These are phyloP conservation scores for Tetrapisispora namnaoensis DNA, from an alignment of 805 yeast genomes.

Conservation along the genomic window DNA sequence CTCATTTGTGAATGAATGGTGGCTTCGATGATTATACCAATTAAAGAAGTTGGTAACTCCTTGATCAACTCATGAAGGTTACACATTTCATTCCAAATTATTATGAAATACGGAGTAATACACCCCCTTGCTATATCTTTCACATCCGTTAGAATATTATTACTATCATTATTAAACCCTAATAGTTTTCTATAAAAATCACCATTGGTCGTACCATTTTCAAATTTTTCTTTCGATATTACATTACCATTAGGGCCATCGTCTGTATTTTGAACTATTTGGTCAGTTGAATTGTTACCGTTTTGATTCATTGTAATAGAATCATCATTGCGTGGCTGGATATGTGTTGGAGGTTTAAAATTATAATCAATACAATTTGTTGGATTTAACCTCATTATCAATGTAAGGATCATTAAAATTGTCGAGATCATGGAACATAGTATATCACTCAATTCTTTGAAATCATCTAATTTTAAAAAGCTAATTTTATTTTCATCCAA, in stretches of 20 bases:
- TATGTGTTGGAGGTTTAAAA: constrained; percentile 8
- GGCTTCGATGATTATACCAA: constrained; percentile 20
- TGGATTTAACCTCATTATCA: constrained; percentile 22
- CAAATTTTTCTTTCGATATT: neutral
- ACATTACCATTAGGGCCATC: neutral
- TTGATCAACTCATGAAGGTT: constrained; percentile 23
- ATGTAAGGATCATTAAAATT: constrained; percentile 17
- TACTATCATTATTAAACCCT: constrained; percentile 14
- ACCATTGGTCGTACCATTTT: constrained; percentile 1
- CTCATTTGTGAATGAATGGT: constrained; percentile 1
- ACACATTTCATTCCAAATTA: constrained; percentile 20
- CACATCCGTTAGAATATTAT: constrained; percentile 3
- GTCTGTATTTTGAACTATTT: too few species aligned
- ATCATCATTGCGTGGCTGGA: neutral
- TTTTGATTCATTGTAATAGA: neutral
- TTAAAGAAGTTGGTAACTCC: constrained; percentile 24
- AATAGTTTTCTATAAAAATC: constrained; percentile 24
- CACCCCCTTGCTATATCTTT: constrained; percentile 16
- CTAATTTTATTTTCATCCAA: neutral
- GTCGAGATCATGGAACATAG: constrained; percentile 17
- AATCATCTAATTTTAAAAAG: constrained; percentile 8
- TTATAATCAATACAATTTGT: constrained; percentile 25
- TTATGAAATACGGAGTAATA: constrained; percentile 23
- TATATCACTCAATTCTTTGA: constrained; percentile 10
- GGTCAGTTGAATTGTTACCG: neutral